A percentile compares a stretch with the other conserved stretches of the same genome.
Conservation (phyloP, 164 flowering plant genomes). For the Nelumbo lutea region DNA sequence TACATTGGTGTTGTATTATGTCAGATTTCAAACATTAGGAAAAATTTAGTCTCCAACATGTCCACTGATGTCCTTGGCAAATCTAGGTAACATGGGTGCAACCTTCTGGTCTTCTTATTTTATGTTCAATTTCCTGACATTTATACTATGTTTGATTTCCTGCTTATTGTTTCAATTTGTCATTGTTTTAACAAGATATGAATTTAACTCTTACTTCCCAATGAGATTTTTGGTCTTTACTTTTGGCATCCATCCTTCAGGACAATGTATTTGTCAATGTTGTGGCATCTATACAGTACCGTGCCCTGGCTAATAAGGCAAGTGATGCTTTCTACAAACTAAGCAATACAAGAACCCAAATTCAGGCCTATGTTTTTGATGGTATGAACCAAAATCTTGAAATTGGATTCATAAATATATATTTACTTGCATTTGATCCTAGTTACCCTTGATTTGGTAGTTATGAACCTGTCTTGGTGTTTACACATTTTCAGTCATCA, state of each 20-base stretch:
- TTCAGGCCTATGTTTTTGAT: conserved; percentile 81
- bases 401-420: background rate
- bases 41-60: no score
- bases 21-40: no score
- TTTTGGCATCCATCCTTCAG: conserved; percentile 28
- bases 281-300: conserved; percentile 70
- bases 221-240: background rate
- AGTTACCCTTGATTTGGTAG: background rate
- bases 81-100: no score
- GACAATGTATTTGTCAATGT: conserved; percentile 84
- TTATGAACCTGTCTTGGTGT: background rate
- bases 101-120: no score
- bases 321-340: conserved; percentile 72
- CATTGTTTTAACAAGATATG: background rate
- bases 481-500: conserved; percentile 40
- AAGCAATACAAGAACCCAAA: conserved; percentile 57
- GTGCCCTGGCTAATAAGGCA: conserved; percentile 61
- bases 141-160: background rate
- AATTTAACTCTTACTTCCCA: background rate
- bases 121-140: background rate
- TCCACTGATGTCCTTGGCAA: no score
- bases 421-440: background rate
- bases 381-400: conserved; percentile 32
- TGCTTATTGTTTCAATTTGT: background rate
- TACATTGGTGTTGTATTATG: no score